A percentile compares a stretch with the other conserved stretches of the same genome.
Evolutionary conservation across 2,329 filamentous ascomycete genomes (phyloP).

Genomic region (Colletotrichum theobromicola): DNA sequence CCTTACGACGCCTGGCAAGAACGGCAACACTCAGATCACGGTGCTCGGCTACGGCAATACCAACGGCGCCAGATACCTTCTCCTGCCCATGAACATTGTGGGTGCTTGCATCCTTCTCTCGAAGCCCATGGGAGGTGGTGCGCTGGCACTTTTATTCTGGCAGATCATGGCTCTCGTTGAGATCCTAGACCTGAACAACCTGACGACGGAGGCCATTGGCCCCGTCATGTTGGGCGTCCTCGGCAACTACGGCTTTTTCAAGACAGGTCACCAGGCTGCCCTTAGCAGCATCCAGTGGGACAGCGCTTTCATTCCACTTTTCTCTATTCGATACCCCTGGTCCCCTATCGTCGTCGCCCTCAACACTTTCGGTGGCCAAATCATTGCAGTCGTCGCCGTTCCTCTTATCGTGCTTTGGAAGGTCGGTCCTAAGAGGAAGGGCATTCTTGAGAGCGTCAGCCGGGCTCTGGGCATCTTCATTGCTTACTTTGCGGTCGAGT

Average conservation of each 20-base stretch:
- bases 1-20: conserved; percentile 50
- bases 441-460: conserved; percentile 72
- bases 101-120: conserved; percentile 80
- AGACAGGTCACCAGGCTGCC: conserved; percentile 93
- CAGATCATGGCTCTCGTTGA: conserved; percentile 83
- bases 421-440: conserved; percentile 74
- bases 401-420: conserved; percentile 91
- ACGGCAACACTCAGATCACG: conserved; percentile 65
- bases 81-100: conserved; percentile 81
- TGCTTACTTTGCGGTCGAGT: conserved; percentile 82
- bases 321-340: conserved; percentile 87
- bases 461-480: conserved; percentile 77
- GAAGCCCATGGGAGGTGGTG: conserved; percentile 92
- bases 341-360: conserved; percentile 79
- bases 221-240: conserved; percentile 86
- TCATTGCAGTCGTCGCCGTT: conserved; percentile 79
- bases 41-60: conserved; percentile 92
- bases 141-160: conserved; percentile 82
- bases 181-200: conserved; percentile 63
- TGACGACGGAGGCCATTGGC: conserved; percentile 76
- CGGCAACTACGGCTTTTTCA: conserved; percentile 95
- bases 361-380: conserved; percentile 90
- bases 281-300: conserved; percentile 95
- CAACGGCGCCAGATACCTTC: conserved; percentile 88
- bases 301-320: conserved; percentile 87